Conservation (phyloP, 2,329 filamentous ascomycete species). For the Apiospora malaysiana region DNA sequence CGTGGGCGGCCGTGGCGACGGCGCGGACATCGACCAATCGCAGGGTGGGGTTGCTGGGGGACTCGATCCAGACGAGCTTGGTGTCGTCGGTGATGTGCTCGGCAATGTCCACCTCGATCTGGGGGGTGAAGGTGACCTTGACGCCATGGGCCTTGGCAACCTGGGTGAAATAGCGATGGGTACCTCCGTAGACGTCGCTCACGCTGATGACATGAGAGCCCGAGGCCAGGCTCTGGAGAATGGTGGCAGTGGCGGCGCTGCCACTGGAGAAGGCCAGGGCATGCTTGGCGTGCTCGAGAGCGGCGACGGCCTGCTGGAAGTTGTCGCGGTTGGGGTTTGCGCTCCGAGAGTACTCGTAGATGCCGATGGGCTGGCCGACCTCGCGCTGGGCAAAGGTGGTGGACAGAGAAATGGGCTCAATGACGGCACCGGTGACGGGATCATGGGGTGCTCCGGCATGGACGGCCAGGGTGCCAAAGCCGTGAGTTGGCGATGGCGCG, state of each 20-base stretch:
- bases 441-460: conserved; percentile 93
- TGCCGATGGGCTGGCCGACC: conserved; percentile 85
- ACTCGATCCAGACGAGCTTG: conserved; percentile 96
- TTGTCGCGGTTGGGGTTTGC: conserved; percentile 95
- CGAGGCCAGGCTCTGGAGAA: conserved; percentile 88
- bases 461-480: conserved; percentile 92
- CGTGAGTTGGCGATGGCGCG: conserved; percentile 74
- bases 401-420: conserved; percentile 93
- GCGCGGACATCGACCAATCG: conserved; percentile 91
- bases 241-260: conserved; percentile 89
- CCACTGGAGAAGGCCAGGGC: conserved; percentile 95
- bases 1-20: conserved; percentile 81
- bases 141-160: conserved; percentile 95
- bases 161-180: conserved; percentile 98
- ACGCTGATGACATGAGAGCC: conserved; percentile 96
- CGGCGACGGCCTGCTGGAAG: conserved; percentile 90
- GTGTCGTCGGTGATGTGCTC: conserved; percentile 87
- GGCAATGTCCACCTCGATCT: conserved; percentile 86
- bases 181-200: conserved; percentile 97
- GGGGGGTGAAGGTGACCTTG: conserved; percentile 90
- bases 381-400: conserved; percentile 94
- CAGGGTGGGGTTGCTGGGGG: conserved; percentile 92
- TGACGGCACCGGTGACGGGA: conserved; percentile 90
- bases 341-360: conserved; percentile 92
- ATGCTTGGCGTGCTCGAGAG: conserved; percentile 89